A percentile compares a stretch with the other conserved stretches of the same genome.
phyloP scores from a whole-genome alignment of 352 stramenopile species.

The Vaucheria bursata region DNA sequence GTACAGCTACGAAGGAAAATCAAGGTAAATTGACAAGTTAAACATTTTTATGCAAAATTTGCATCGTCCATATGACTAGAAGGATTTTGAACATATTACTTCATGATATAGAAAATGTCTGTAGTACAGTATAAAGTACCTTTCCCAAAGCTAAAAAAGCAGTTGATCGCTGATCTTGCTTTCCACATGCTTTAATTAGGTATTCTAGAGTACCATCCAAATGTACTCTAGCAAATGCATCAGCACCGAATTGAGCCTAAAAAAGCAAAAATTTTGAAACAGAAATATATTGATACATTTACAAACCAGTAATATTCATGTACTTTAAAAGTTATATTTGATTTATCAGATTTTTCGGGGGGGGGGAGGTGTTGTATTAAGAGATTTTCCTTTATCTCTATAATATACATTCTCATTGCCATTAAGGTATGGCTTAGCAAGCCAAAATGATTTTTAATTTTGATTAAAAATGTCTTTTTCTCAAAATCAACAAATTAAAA shows the following conservation, averaged over 20 bases:
- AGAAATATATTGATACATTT: constrained; percentile 57
- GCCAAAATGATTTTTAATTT: constrained; percentile 75
- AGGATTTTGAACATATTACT: no score
- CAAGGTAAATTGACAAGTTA: no score
- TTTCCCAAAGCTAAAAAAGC: constrained; percentile 83
- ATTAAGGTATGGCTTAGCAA: constrained; percentile 77
- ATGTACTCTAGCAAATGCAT: constrained; percentile 84
- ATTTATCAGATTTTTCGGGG: background rate
- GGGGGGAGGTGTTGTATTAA: constrained; percentile 41
- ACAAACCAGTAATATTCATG: background rate
- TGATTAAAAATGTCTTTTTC: no score
- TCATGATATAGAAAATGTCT: no score
- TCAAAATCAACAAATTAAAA: no score
- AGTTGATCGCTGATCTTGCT: constrained; percentile 57
- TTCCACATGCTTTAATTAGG: constrained; percentile 55
- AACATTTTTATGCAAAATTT: no score
- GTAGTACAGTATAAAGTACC: constrained; percentile 75
- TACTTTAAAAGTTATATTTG: background rate
- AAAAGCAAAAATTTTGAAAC: constrained; percentile 73
- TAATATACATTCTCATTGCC: constrained; percentile 86
- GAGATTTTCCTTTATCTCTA: constrained; percentile 63
- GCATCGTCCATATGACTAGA: no score
- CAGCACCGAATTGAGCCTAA: constrained; percentile 77
- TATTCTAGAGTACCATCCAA: constrained; percentile 67
- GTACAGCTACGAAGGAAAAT: no score